These are phyloP conservation scores for Symmetrospora coprosmae DNA, from an alignment of 768 basidiomycete genomes.

Conservation along the genomic window DNA sequence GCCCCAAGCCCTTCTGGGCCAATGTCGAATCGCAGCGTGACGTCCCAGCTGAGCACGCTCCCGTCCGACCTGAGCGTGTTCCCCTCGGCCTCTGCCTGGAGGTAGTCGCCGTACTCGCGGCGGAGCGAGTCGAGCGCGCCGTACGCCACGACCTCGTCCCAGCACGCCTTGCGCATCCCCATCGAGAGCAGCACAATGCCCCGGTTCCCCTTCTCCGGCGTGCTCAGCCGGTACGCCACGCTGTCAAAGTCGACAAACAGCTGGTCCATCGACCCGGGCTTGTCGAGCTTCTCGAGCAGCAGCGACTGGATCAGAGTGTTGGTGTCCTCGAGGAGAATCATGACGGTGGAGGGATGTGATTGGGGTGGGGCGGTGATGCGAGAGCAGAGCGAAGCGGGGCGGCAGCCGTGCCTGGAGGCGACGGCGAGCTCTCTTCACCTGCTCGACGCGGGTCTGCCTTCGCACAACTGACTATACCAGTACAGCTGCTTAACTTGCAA, in stretches of 20 bases:
- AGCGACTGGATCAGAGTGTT: constrained; percentile 20
- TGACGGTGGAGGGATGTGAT: not conserved
- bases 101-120: constrained; percentile 65
- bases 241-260: constrained; percentile 97
- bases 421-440: too few species aligned
- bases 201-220: constrained; percentile 57
- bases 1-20: constrained; percentile 12
- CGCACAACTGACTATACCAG: too few species aligned
- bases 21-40: constrained; percentile 61
- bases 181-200: constrained; percentile 73
- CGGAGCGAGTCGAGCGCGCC: constrained; percentile 66
- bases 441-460: too few species aligned
- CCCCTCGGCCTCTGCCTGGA: constrained; percentile 38
- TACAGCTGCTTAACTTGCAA: too few species aligned
- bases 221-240: constrained; percentile 83
- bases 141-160: constrained; percentile 77
- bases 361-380: not conserved
- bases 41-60: constrained; percentile 6
- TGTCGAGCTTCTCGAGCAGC: constrained; percentile 37
- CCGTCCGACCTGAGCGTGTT: constrained; percentile 16
- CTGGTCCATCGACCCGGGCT: constrained; percentile 81
- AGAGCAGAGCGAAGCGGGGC: not conserved
- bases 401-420: too few species aligned
- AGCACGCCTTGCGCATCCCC: constrained; percentile 69
- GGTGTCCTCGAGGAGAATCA: constrained; percentile 26